Conservation (phyloP, 495 filamentous ascomycete species). For the Corynascus novoguineensis region DNA sequence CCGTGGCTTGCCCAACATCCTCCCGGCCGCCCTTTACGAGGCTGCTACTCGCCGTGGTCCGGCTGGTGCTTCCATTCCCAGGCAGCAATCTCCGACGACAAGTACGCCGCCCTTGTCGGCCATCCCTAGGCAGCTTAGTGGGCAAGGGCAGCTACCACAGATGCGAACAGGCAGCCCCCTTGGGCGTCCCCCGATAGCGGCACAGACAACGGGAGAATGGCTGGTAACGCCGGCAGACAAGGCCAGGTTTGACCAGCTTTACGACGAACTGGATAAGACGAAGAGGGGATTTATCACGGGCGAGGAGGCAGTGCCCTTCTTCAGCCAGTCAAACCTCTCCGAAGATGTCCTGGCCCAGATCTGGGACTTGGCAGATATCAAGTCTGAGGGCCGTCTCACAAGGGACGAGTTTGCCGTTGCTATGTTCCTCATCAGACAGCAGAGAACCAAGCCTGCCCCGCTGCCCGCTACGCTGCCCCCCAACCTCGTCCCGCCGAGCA, state of each 20-base stretch:
- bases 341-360: slow-evolving; percentile 92
- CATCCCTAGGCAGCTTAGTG: slow-evolving; percentile 44
- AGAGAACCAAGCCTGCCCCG: slow-evolving; percentile 62
- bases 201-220: slow-evolving; percentile 74
- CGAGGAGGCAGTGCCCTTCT: slow-evolving; percentile 92
- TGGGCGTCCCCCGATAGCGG: slow-evolving; percentile 51
- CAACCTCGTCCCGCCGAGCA: slow-evolving; percentile 79
- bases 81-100: slow-evolving; percentile 36
- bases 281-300: slow-evolving; percentile 78
- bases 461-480: slow-evolving; percentile 71
- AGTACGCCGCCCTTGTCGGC: slow-evolving; percentile 35
- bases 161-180: slow-evolving; percentile 66
- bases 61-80: slow-evolving; percentile 37
- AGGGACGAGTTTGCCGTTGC: slow-evolving; percentile 94
- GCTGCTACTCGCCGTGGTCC: slow-evolving; percentile 71
- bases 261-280: slow-evolving; percentile 69
- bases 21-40: slow-evolving; percentile 86
- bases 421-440: slow-evolving; percentile 92
- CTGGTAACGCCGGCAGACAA: slow-evolving; percentile 78
- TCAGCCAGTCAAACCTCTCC: slow-evolving; percentile 82
- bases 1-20: slow-evolving; percentile 68
- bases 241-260: slow-evolving; percentile 75
- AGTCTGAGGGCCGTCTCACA: slow-evolving; percentile 76
- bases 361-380: slow-evolving; percentile 95
- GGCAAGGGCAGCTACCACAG: slow-evolving; percentile 34